Conservation (phyloP, 495 filamentous ascomycete species). For the Hyaloscypha hepaticicola region DNA sequence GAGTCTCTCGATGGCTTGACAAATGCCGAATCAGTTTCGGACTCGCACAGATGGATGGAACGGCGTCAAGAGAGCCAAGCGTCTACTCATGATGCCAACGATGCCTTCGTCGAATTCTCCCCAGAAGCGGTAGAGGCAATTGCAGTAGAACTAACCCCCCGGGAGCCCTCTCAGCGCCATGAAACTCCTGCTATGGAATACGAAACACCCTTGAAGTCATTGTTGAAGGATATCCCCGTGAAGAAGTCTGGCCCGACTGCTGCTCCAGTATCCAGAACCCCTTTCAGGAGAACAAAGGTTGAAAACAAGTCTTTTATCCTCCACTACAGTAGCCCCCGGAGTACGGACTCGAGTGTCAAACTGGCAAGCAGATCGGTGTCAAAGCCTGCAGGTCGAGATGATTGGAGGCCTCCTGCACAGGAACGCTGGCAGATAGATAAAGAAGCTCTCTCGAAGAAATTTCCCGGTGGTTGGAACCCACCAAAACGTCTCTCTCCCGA, state of each 20-base stretch:
- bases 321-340: constrained; percentile 10
- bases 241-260: neutral
- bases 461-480: constrained; percentile 75
- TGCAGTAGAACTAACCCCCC: neutral
- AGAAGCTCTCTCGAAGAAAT: constrained; percentile 65
- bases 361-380: constrained; percentile 15
- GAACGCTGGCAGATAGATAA: constrained; percentile 75
- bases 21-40: neutral
- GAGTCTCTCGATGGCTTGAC: neutral
- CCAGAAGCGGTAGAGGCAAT: constrained; percentile 35
- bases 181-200: neutral
- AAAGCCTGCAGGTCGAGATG: constrained; percentile 7
- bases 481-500: constrained; percentile 87
- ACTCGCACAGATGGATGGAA: neutral
- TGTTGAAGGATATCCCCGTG: constrained; percentile 10
- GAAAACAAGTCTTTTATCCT: constrained; percentile 7
- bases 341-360: constrained; percentile 15
- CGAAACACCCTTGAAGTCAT: constrained; percentile 9
- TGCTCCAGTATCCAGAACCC: neutral
- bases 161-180: neutral
- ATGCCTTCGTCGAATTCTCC: constrained; percentile 35
- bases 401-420: constrained; percentile 16
- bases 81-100: constrained; percentile 23
- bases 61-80: constrained; percentile 5
- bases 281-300: constrained; percentile 1